Percentiles rank a stretch among this genome's conserved stretches.
Conservation (phyloP, 208 protist genomes). For the Trypanosoma platydactyli region DNA sequence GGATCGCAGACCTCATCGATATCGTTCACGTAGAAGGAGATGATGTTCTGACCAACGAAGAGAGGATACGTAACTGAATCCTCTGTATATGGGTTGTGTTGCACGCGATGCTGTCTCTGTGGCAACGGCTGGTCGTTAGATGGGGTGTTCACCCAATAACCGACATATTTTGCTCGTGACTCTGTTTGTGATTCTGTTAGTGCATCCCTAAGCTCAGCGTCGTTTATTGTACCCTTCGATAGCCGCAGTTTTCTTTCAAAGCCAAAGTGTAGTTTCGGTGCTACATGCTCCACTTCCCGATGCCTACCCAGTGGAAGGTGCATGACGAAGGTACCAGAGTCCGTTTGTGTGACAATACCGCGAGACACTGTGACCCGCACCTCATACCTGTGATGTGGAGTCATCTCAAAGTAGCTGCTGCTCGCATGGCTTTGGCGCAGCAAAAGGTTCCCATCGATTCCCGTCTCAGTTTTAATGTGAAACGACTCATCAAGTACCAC, state of each 20-base stretch:
- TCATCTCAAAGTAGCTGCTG: conserved; percentile 52
- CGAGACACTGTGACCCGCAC: conserved; percentile 39
- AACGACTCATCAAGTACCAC: conserved; percentile 32
- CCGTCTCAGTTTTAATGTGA: conserved; percentile 27
- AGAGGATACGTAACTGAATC: conserved; percentile 34
- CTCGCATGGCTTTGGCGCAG: conserved; percentile 36
- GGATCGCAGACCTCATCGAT: conserved; percentile 81
- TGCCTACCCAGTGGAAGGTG: conserved; percentile 53
- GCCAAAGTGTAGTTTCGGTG: conserved; percentile 65
- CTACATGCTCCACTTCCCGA: conserved; percentile 39
- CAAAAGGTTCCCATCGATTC: conserved; percentile 4
- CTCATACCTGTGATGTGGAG: conserved; percentile 54
- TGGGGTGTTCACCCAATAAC: conserved; percentile 67
- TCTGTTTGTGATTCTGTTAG: conserved; percentile 27
- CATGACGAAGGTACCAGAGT: conserved; percentile 45
- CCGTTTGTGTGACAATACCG: conserved; percentile 12
- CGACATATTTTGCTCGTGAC: conserved; percentile 35
- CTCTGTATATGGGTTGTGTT: conserved; percentile 46
- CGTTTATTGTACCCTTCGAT: conserved; percentile 32
- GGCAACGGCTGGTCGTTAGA: conserved; percentile 52
- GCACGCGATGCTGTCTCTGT: conserved; percentile 30
- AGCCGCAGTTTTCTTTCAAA: conserved; percentile 45
- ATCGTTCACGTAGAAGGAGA: conserved; percentile 72
- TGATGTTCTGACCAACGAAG: conserved; percentile 59
- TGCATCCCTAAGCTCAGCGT: conserved; percentile 42